Base-by-base conservation (phyloP, 768 basidiomycete genomes). In the Thelephora ganbajun region DNA sequence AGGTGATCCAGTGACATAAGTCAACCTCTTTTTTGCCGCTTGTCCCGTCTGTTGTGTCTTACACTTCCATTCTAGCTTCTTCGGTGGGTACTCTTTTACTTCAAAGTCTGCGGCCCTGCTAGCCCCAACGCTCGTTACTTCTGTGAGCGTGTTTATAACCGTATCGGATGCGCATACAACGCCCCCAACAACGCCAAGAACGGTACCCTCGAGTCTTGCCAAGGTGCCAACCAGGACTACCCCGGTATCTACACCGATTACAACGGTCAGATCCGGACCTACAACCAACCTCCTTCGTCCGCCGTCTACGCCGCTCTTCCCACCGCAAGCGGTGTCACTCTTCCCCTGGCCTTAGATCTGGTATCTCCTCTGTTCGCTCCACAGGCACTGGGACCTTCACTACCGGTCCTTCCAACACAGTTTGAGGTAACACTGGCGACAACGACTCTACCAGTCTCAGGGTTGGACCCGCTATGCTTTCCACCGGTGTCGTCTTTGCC, bases 21-120 rank as follows among this genome's bases (percentile, higher is more conserved):
- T 47, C 36, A 18, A 50, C 43, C 33, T 22, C n/a, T 18, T n/a
- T 2, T 13, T 18, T 30, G 19, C n/a, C 23, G 11, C 42, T 37
- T n/a, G 18, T 16, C n/a, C 41, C 23, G 1, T 9, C 11, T 3
- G 1, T 1, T 13, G 5, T 16, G 14, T 39, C 30, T n/a, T 6
- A 44, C 12, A 18, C n/a, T 2, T 6, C 33, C 45, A 30, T 13
- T 45, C 48, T 48, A 57, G 58, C 50, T 63, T 61, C 46, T 57
- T 61, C 50, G 61, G 61, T 35, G 56, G 51, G 30, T 51, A 53
- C 39, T 35, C 35, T 64, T 63, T 57, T 66, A 64, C 56, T 51
- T 59, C 47, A 65, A 65, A 55, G 57, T 58, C 6, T 66, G 65
- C 55, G 62, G 63, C 48, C 61, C 59, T 5, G 46, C 48, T 6